These are phyloP conservation scores for Aspergillus texensis DNA, from an alignment of 2,329 filamentous ascomycete genomes.

Conservation along the genomic window DNA sequence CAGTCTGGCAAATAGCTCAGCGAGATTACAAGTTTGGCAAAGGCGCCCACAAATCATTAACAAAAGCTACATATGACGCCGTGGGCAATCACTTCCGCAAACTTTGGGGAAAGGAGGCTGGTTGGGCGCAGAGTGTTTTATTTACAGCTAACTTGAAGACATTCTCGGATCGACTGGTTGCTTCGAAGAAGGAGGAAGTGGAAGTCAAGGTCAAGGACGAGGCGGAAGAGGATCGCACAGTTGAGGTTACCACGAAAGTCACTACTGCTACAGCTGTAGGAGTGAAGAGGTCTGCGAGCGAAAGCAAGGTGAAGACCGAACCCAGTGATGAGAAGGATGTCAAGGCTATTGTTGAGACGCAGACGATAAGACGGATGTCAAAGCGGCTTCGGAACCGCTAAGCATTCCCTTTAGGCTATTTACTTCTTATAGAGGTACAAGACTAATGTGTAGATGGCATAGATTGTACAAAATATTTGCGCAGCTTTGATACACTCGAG, in stretches of 20 bases:
- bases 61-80: constrained; percentile 83
- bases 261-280: constrained; percentile 26
- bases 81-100: constrained; percentile 86
- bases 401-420: neutral
- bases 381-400: constrained; percentile 32
- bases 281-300: constrained; percentile 28
- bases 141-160: constrained; percentile 90
- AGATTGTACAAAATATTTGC: neutral
- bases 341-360: constrained; percentile 23
- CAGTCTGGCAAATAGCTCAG: constrained; percentile 95
- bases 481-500: neutral
- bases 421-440: neutral
- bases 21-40: constrained; percentile 92
- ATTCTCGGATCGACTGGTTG: constrained; percentile 69
- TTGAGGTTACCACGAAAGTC: constrained; percentile 31
- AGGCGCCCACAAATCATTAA: constrained; percentile 80
- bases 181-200: constrained; percentile 39
- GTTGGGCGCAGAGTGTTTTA: constrained; percentile 96
- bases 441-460: neutral
- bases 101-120: constrained; percentile 90
- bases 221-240: constrained; percentile 26
- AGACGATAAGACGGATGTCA: constrained; percentile 32
- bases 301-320: constrained; percentile 24
- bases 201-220: constrained; percentile 30
- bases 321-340: constrained; percentile 22